Percentiles rank a stretch among this genome's conserved stretches.
phyloP scores from a whole-genome alignment of 1,284 basidiomycete species.

The Apiotrichum porosum region DNA sequence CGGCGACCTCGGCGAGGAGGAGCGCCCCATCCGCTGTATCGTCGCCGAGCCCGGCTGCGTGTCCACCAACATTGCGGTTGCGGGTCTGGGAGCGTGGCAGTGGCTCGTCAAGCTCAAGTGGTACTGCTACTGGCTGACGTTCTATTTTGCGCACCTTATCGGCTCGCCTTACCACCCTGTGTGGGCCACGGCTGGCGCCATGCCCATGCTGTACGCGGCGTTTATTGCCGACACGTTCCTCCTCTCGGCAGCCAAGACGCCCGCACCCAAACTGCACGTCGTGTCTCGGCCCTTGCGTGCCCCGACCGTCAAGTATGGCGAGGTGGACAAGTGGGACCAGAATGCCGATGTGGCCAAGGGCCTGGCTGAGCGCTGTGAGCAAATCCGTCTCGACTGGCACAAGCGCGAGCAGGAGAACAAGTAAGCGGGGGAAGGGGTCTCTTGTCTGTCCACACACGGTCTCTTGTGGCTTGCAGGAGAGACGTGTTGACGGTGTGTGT shows the following conservation, averaged over 20 bases:
- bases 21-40: conserved; percentile 55
- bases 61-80: conserved; percentile 59
- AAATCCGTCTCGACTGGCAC: conserved; percentile 28
- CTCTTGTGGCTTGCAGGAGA: not conserved
- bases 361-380: conserved; percentile 29
- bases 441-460: no score
- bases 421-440: no score
- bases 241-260: conserved; percentile 21
- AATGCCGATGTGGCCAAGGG: conserved; percentile 21
- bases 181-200: conserved; percentile 30
- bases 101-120: conserved; percentile 55
- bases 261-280: conserved; percentile 30
- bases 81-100: conserved; percentile 32
- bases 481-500: no score
- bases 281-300: conserved; percentile 20
- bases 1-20: conserved; percentile 46
- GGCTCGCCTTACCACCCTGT: conserved; percentile 40
- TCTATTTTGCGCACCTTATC: conserved; percentile 55
- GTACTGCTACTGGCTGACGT: conserved; percentile 57
- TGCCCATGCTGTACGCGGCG: conserved; percentile 39
- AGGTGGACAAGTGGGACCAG: conserved; percentile 38
- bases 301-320: conserved; percentile 32
- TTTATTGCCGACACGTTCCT: conserved; percentile 29
- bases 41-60: conserved; percentile 69
- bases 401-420: conserved; percentile 12